These are phyloP conservation scores for Kernera saxatilis DNA, from an alignment of 345 rosid genomes.

Conservation along the genomic window DNA sequence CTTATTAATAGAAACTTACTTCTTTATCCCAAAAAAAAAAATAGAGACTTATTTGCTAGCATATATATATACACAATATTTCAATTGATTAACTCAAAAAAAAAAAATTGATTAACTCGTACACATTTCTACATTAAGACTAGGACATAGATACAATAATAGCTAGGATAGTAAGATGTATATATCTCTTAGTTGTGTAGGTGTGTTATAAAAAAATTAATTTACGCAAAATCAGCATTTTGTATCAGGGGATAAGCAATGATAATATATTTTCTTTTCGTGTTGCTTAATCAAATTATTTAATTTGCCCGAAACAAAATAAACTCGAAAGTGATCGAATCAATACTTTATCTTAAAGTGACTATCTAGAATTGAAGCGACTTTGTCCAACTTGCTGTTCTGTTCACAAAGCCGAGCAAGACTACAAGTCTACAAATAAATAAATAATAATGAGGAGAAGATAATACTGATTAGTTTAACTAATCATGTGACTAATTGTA, in stretches of 20 bases:
- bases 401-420: background rate
- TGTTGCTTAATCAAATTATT: background rate
- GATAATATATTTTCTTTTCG: background rate
- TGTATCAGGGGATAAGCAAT: background rate
- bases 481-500: background rate
- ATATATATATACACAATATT: too few species aligned
- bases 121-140: background rate
- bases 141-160: background rate
- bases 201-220: background rate
- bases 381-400: background rate
- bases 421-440: background rate
- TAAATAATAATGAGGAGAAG: background rate
- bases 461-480: background rate
- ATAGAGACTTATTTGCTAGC: background rate
- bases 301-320: background rate
- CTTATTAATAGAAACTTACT: background rate
- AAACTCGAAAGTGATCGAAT: background rate
- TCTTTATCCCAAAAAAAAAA: too few species aligned
- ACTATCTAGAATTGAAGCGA: background rate
- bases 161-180: background rate
- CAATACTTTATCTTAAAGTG: background rate
- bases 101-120: background rate
- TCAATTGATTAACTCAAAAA: too few species aligned
- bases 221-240: background rate
- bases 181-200: background rate